These are phyloP conservation scores for Chlamydomonas incerta DNA, from an alignment of 139 green algal genomes.

Conservation along the genomic window DNA sequence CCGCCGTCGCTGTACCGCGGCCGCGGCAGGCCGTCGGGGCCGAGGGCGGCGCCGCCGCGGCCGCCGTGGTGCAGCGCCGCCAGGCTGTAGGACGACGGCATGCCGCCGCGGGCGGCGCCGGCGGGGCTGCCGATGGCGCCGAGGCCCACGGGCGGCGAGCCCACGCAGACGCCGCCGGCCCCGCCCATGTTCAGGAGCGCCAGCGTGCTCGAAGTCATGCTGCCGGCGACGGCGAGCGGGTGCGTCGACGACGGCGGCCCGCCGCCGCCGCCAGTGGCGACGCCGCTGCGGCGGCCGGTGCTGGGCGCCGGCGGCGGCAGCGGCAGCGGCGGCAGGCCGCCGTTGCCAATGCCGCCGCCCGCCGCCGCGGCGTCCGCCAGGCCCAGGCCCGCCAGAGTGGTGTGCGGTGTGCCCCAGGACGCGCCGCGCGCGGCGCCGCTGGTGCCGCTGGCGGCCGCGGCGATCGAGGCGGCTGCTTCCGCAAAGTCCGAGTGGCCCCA, in stretches of 20 bases:
- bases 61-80: too few species aligned
- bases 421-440: not conserved
- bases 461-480: not conserved
- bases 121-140: not conserved
- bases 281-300: not conserved
- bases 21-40: not conserved
- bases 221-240: slow-evolving; percentile 18
- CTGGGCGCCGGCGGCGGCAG: not conserved
- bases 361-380: not conserved
- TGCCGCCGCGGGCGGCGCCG: not conserved
- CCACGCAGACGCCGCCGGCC: too few species aligned
- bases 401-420: not conserved
- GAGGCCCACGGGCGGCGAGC: not conserved
- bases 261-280: not conserved
- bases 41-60: too few species aligned
- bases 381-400: not conserved
- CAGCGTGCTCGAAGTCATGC: slow-evolving; percentile 30
- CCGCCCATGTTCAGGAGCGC: slow-evolving; percentile 34
- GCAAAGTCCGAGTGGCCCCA: slow-evolving; percentile 50
- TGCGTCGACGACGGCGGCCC: slow-evolving; percentile 10
- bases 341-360: not conserved
- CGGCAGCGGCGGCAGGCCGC: not conserved
- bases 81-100: not conserved
- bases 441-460: too few species aligned
- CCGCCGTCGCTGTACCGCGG: slow-evolving; percentile 4